Base-by-base conservation (phyloP, 176 grass and related monocot species). In the Raddia guianensis region DNA sequence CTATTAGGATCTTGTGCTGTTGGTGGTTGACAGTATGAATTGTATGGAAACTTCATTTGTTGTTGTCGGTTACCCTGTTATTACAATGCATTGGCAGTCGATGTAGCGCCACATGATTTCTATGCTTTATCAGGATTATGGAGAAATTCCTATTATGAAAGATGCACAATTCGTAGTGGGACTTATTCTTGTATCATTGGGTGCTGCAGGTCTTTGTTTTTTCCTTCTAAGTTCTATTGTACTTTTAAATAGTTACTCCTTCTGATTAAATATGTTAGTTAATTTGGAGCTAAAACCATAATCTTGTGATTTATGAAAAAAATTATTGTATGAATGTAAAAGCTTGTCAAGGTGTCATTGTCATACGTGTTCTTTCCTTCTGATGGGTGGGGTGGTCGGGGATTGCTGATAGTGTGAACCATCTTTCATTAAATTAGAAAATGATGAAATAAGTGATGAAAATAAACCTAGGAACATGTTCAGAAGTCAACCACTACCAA, bases 21-120 rank as follows among this genome's bases (percentile, higher is more conserved):
- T 70, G 19, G 42, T 48, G 2, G 12, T 77, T 63, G 21, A 13
- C 33, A 56, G 66, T 47, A 34, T 63, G 40, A 16, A 12, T 52
- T 72, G 13, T 49, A 34, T 8, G 7, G 3, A 13, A 4, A 35
- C 62, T 40, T 40, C 9, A 65, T 40, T 66, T 78, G 32, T 65
- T 65, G 46, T 37, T 78, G 47, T 78, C n/a, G 48, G 46, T 78
- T 78, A 52, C 60, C 32, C 2, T 35, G 11, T 66, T 78, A 48
- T 62, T 50, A 18, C 34, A 72, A 45, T 78, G 49, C 65, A 55
- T 87, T 54, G 74, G 14, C 12, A 7, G 20, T 77, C 42, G 4
- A 18, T 45, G 43, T 58, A 71, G 16, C 0, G 7, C 18, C 8
- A 64, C 15, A 44, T 62, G 21, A 63, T 63, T 63, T 63, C 32